A percentile compares a stretch with the other conserved stretches of the same genome.
Evolutionary conservation across 345 rosid genomes (phyloP).

Genomic region (Populus alba): DNA sequence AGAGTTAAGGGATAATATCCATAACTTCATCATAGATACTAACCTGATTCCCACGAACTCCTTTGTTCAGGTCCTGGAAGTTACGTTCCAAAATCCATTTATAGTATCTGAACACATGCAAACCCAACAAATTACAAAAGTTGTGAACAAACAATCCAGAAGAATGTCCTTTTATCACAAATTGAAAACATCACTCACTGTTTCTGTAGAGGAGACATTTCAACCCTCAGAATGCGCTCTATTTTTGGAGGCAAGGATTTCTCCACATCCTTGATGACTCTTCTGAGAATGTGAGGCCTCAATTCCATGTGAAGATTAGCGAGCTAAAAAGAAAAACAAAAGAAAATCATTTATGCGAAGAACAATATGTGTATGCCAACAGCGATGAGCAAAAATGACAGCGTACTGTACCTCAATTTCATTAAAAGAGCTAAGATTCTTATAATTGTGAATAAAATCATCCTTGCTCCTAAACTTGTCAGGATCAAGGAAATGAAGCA

Average conservation of each 20-base stretch:
- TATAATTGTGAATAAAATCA: slow-evolving; percentile 92
- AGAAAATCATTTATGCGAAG: slow-evolving; percentile 1
- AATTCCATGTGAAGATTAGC: slow-evolving; percentile 95
- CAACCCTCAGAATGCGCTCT: slow-evolving; percentile 98
- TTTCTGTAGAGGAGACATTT: slow-evolving; percentile 99
- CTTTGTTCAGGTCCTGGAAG: slow-evolving; percentile 96
- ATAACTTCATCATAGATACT: slow-evolving; percentile 13
- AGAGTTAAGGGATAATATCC: neutral
- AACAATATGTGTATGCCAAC: neutral
- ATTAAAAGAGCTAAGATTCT: slow-evolving; percentile 95
- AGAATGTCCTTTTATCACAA: neutral
- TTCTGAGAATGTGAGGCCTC: slow-evolving; percentile 95
- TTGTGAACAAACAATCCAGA: neutral
- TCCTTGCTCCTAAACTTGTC: slow-evolving; percentile 91
- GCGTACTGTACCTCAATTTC: slow-evolving; percentile 68
- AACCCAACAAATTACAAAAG: slow-evolving; percentile 3
- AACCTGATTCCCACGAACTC: slow-evolving; percentile 99
- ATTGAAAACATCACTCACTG: slow-evolving; percentile 51
- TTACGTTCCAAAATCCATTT: slow-evolving; percentile 99
- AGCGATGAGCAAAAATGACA: slow-evolving; percentile 7
- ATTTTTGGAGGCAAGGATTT: slow-evolving; percentile 98
- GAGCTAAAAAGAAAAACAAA: slow-evolving; percentile 46
- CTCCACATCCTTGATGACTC: slow-evolving; percentile 98
- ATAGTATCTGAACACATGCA: slow-evolving; percentile 61
- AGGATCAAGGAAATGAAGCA: slow-evolving; percentile 94